phyloP scores from a whole-genome alignment of 805 yeast species.

The Blastobotrys attinorum region DNA sequence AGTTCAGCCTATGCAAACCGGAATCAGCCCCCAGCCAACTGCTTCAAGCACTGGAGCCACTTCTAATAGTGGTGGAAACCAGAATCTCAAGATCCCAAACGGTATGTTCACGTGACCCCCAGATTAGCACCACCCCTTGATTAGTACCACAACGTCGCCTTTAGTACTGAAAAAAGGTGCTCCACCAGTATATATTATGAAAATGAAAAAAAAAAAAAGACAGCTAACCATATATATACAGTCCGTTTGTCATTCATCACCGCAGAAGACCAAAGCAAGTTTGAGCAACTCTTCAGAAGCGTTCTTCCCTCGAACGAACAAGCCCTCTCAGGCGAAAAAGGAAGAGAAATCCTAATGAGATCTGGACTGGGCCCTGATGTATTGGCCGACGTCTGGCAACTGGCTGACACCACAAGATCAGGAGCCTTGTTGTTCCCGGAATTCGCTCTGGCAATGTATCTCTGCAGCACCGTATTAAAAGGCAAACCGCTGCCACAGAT shows the following conservation, averaged over 20 bases:
- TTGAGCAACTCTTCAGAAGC: conserved; percentile 74
- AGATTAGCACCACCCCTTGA: no score
- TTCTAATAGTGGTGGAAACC: conserved; percentile 21
- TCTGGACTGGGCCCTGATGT: conserved; percentile 70
- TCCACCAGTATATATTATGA: no score
- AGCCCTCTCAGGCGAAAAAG: conserved; percentile 45
- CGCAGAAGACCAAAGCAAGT: conserved; percentile 76
- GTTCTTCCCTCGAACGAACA: conserved; percentile 62
- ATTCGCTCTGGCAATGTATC: conserved; percentile 83
- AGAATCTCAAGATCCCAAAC: conserved; percentile 22
- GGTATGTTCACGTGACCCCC: conserved; percentile 13
- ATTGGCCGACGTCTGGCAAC: conserved; percentile 81
- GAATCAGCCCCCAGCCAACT: conserved; percentile 31
- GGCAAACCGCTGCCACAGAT: conserved; percentile 72
- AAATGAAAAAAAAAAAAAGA: not conserved
- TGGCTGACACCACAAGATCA: conserved; percentile 81
- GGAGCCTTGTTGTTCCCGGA: conserved; percentile 88
- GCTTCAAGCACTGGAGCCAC: conserved; percentile 2
- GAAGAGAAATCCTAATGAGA: conserved; percentile 69
- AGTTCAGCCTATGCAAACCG: conserved; percentile 3
- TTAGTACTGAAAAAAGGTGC: no score
- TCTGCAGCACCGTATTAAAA: conserved; percentile 67
- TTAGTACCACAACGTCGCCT: no score
- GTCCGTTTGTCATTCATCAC: conserved; percentile 80
- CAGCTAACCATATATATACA: conserved; percentile 2